Evolutionary conservation across 2,329 filamentous ascomycete species (phyloP).

Genomic region (Penicillium capsulatum): DNA sequence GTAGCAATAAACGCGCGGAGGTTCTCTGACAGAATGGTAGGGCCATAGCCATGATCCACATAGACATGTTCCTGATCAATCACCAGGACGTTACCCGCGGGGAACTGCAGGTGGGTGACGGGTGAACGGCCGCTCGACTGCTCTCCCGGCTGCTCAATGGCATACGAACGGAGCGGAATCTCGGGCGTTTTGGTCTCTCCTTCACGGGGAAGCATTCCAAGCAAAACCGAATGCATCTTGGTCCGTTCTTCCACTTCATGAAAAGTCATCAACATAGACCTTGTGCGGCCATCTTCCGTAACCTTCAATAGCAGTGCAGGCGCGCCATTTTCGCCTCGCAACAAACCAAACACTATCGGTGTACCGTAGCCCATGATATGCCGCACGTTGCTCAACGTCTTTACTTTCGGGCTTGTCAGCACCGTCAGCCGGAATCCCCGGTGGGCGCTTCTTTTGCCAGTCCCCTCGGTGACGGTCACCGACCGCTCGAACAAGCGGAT

Average conservation of each 20-base stretch:
- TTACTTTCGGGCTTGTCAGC: conserved; percentile 70
- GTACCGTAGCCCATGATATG: conserved; percentile 62
- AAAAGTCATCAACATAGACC: conserved; percentile 74
- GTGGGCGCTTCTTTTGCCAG: conserved; percentile 68
- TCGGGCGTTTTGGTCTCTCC: conserved; percentile 70
- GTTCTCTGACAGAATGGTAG: conserved; percentile 70
- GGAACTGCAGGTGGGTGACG: conserved; percentile 36
- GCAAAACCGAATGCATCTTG: conserved; percentile 67
- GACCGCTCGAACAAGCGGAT: conserved; percentile 71
- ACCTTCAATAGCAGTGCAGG: conserved; percentile 69
- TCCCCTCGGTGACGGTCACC: conserved; percentile 64
- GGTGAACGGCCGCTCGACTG: conserved; percentile 24
- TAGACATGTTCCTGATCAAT: conserved; percentile 64
- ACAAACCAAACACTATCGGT: conserved; percentile 73
- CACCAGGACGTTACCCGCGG: conserved; percentile 45
- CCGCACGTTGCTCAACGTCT: conserved; percentile 71
- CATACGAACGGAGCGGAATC: conserved; percentile 61
- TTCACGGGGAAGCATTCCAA: conserved; percentile 63
- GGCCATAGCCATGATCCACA: conserved; percentile 54
- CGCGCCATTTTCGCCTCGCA: conserved; percentile 65
- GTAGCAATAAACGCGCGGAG: conserved; percentile 72
- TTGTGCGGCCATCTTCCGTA: conserved; percentile 60
- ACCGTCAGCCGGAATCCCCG: conserved; percentile 74
- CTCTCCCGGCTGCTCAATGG: conserved; percentile 52
- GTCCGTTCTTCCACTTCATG: conserved; percentile 66